Base-by-base conservation (phyloP, 1,139 yeast genomes). In the Suhomyces anneliseae region DNA sequence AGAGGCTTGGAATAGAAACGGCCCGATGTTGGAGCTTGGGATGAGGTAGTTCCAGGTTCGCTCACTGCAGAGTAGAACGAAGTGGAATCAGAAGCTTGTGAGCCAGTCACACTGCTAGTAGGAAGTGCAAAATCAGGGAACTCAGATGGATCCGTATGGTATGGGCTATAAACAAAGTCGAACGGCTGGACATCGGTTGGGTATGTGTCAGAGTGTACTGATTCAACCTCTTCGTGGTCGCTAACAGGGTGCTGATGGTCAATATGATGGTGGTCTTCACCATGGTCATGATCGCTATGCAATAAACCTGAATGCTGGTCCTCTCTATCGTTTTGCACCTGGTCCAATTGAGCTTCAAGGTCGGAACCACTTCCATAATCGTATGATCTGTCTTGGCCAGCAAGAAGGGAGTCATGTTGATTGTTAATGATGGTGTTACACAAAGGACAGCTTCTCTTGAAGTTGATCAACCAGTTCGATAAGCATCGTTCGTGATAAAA, bases 381-480 rank as follows among this genome's bases (percentile, higher is more conserved):
- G 24, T 36, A 42, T 9, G 51, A 35, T 27, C 52, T 32, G 29
- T 50, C 54, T 51, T 58, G 61, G 36, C 62, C 61, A 34, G 61
- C 62, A 54, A 62, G 61, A 33, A 47, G 43, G 12, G 46, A 38
- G 27, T 47, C 47, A 19, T 34, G 19, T 14, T 34, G 50, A 15
- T 41, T 36, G n/a, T 34, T 36, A 14, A 47, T 42, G 50, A 47
- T 45, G 38, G 65, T 59, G 53, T 74, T 74, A 54, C 80, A 75
- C 52, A 75, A 65, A 0, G 80, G 80, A 55, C 80, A 75, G 46
- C 72, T 70, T 47, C 78, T 58, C 42, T 66, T 64, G 56, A 74
- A 75, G 54, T 74, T 73, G 27, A 75, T 69, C 40, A 75, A 61
- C 80, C 80, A 75, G 52, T 74, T 74, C 19, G 76, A 68, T 44